Evolutionary conservation across 345 rosid species (phyloP).

Genomic region (Geranium rotundifolium): DNA sequence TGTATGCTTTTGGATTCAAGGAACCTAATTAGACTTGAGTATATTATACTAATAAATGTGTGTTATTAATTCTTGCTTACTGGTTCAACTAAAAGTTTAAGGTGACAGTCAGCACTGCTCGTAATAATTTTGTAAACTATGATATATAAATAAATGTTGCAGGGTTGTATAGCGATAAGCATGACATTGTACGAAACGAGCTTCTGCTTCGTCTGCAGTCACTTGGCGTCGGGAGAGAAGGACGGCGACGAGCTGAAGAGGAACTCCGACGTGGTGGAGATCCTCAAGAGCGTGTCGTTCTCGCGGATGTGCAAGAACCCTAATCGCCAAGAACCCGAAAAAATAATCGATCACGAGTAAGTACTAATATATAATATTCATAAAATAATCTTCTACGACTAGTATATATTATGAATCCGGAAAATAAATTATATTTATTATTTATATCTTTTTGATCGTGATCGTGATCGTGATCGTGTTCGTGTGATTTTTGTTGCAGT

Average conservation of each 20-base stretch:
- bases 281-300: conserved; percentile 63
- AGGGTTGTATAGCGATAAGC: conserved; percentile 93
- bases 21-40: too few relatives aligned
- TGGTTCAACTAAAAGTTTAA: too few relatives aligned
- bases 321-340: conserved; percentile 52
- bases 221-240: conserved; percentile 93
- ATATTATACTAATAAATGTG: too few relatives aligned
- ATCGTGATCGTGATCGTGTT: too few relatives aligned
- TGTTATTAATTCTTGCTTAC: too few relatives aligned
- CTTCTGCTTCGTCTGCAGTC: conserved; percentile 91
- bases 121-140: too few relatives aligned
- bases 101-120: too few relatives aligned
- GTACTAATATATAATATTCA: conserved; percentile 7
- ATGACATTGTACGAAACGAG: conserved; percentile 85
- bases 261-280: conserved; percentile 79
- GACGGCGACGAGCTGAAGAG: conserved; percentile 90
- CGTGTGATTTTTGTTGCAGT: conserved; percentile 20
- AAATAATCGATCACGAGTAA: conserved; percentile 71
- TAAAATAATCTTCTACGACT: background rate
- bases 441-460: too few relatives aligned
- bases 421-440: too few relatives aligned
- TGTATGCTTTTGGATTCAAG: too few relatives aligned
- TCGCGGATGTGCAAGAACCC: conserved; percentile 56
- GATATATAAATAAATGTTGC: conserved; percentile 1
- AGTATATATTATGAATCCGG: too few relatives aligned